Percentiles rank a stretch among this genome's conserved stretches.
Conservation (phyloP, 139 green algal species). For the Chlorella sp. region DNA sequence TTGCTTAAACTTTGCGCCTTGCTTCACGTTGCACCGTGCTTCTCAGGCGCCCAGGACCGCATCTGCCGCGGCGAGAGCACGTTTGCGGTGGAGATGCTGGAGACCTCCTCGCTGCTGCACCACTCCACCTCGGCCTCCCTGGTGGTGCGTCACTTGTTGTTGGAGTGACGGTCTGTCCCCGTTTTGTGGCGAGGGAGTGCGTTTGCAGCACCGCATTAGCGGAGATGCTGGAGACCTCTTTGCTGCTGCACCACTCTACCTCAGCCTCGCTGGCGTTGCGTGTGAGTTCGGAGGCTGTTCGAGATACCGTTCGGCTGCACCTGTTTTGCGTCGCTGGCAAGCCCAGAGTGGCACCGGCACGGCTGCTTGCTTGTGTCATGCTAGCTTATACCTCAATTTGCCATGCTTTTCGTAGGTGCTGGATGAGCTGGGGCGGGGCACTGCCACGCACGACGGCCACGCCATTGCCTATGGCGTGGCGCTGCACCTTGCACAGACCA, state of each 20-base stretch:
- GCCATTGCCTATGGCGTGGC: constrained; percentile 75
- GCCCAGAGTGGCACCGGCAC: not conserved
- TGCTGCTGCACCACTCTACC: constrained; percentile 44
- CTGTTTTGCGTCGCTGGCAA: not conserved
- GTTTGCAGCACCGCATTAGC: constrained; percentile 61
- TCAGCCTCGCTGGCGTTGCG: constrained; percentile 50
- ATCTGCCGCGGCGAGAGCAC: constrained; percentile 61
- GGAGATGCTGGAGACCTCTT: constrained; percentile 66
- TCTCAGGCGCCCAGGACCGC: constrained; percentile 54
- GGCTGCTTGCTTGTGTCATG: not conserved
- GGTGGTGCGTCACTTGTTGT: constrained; percentile 23
- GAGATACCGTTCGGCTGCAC: too few species aligned
- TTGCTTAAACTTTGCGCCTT: too few species aligned
- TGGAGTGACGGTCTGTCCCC: too few species aligned
- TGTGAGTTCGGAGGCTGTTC: not conserved
- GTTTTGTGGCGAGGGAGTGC: not conserved
- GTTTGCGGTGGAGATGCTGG: constrained; percentile 70
- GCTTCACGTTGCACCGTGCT: not conserved
- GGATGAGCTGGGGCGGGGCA: constrained; percentile 84
- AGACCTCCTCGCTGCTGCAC: constrained; percentile 47
- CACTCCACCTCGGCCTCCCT: constrained; percentile 52
- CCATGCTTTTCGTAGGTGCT: constrained; percentile 33
- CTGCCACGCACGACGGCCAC: constrained; percentile 67
- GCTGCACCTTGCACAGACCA: constrained; percentile 3
- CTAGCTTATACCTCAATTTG: not conserved